phyloP scores from a whole-genome alignment of 805 yeast species.

The Metschnikowia shivogae region DNA sequence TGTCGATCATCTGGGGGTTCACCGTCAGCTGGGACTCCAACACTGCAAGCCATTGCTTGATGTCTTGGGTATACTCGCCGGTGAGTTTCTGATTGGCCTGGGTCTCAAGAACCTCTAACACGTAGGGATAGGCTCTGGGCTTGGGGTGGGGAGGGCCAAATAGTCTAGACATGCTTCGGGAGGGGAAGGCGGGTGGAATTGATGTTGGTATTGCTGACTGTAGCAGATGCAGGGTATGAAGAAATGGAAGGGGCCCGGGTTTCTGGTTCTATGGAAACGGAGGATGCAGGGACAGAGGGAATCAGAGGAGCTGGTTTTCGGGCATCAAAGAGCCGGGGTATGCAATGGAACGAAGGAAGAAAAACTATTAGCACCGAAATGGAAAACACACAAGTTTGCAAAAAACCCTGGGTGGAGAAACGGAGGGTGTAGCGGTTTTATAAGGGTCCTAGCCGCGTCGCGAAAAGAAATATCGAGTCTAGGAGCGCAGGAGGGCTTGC shows the following conservation, averaged over 20 bases:
- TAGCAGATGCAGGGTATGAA: too few relatives aligned
- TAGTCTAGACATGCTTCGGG: constrained; percentile 5
- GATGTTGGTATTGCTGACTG: background rate
- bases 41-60: constrained; percentile 34
- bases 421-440: constrained; percentile 1
- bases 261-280: too few relatives aligned
- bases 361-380: background rate
- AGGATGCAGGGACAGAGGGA: too few relatives aligned
- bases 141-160: constrained; percentile 26
- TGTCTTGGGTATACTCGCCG: constrained; percentile 41
- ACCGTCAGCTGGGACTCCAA: constrained; percentile 41
- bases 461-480: constrained; percentile 12
- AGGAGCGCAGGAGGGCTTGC: constrained; percentile 15
- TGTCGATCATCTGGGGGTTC: constrained; percentile 49
- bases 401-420: background rate
- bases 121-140: constrained; percentile 36
- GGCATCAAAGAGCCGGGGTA: constrained; percentile 1
- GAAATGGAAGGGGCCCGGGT: too few relatives aligned
- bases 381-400: background rate
- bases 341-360: constrained; percentile 1
- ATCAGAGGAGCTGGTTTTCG: background rate
- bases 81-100: constrained; percentile 40
- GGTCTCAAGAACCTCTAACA: constrained; percentile 46
- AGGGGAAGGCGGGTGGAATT: background rate
- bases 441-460: constrained; percentile 13